A percentile compares a stretch with the other conserved stretches of the same genome.
These are phyloP conservation scores for Prinsepia uniflora DNA, from an alignment of 306 rosid species.

Conservation along the genomic window DNA sequence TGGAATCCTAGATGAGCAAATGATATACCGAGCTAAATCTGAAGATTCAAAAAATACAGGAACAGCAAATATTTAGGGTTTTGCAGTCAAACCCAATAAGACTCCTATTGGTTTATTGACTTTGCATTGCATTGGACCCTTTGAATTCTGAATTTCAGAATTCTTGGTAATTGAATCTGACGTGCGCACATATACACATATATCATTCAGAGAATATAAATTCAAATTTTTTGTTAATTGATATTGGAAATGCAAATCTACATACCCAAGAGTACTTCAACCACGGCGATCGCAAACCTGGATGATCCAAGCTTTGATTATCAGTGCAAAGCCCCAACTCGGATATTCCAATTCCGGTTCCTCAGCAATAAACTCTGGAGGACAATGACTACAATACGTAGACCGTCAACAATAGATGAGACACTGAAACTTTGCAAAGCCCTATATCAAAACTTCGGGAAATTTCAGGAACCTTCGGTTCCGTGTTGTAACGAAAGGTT, in stretches of 20 bases:
- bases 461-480: constrained; percentile 6
- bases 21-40: constrained; percentile 1
- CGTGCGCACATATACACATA: neutral
- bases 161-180: neutral
- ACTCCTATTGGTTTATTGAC: constrained; percentile 5
- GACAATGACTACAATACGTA: neutral
- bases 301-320: neutral
- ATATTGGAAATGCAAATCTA: neutral
- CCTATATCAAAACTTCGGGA: constrained; percentile 16
- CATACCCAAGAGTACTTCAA: constrained; percentile 1
- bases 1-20: neutral
- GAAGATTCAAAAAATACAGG: neutral
- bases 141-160: neutral
- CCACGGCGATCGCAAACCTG: neutral
- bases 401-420: neutral
- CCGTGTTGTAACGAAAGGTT: neutral
- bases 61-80: constrained; percentile 25
- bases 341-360: neutral
- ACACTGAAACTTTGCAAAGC: constrained; percentile 1
- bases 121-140: neutral
- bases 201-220: neutral
- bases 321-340: neutral
- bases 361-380: neutral
- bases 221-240: neutral
- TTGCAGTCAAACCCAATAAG: neutral